Evolutionary conservation across 768 basidiomycete species (phyloP).

Genomic region (Porpolomopsis calyptriformis): DNA sequence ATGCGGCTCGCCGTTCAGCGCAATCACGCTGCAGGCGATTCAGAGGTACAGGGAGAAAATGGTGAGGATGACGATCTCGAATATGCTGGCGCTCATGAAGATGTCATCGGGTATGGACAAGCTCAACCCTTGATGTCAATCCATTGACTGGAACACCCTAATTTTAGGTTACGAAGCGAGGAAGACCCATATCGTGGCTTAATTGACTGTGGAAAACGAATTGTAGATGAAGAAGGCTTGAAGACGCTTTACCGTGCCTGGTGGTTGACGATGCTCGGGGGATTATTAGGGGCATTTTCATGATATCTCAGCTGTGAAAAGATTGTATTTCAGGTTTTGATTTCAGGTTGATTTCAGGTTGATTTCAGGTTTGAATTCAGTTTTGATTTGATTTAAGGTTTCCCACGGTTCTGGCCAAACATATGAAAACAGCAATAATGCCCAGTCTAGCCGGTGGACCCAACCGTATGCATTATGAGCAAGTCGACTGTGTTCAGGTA

Average conservation of each 20-base stretch:
- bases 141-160: conserved; percentile 7
- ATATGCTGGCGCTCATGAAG: conserved; percentile 63
- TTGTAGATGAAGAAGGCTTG: conserved; percentile 72
- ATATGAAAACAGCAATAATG: no score
- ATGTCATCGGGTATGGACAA: conserved; percentile 71
- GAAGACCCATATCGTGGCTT: conserved; percentile 71
- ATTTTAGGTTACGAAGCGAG: conserved; percentile 55
- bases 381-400: no score
- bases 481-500: no score
- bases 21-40: conserved; percentile 68
- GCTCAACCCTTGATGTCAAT: neutral
- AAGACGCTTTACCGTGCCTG: conserved; percentile 68
- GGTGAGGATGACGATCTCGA: conserved; percentile 50
- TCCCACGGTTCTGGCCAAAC: no score
- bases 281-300: conserved; percentile 44
- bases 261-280: conserved; percentile 71
- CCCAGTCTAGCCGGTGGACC: no score
- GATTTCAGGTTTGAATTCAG: neutral
- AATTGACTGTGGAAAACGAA: conserved; percentile 64
- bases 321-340: neutral
- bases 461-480: no score
- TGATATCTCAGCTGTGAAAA: no score
- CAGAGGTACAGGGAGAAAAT: conserved; percentile 64
- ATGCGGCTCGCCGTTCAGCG: conserved; percentile 76
- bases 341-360: neutral